A percentile compares a stretch with the other conserved stretches of the same genome.
phyloP scores from a whole-genome alignment of 179 eudicot species.

The Vitellaria paradoxa region DNA sequence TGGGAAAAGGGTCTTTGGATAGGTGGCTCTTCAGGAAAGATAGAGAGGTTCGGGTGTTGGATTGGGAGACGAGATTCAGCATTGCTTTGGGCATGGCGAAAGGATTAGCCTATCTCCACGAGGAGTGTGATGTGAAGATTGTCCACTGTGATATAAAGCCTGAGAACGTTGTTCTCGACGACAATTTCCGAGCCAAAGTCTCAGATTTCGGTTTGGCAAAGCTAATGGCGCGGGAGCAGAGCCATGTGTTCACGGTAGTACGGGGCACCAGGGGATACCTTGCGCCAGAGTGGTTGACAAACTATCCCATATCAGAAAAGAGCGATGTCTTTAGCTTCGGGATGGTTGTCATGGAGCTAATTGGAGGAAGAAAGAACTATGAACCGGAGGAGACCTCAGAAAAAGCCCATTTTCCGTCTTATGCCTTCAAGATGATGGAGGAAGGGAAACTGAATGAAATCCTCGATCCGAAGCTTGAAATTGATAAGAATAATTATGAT shows the following conservation, averaged over 20 bases:
- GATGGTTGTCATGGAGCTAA: conserved; percentile 60
- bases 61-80: conserved; percentile 55
- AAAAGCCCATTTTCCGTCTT: conserved; percentile 63
- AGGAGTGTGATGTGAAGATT: conserved; percentile 65
- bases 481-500: conserved; percentile 28
- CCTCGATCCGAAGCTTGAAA: conserved; percentile 40
- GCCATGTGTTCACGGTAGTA: conserved; percentile 57
- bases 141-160: conserved; percentile 74
- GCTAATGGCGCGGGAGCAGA: conserved; percentile 60
- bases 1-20: conserved; percentile 58
- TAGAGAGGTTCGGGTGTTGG: conserved; percentile 23
- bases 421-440: conserved; percentile 61
- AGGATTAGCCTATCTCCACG: conserved; percentile 66
- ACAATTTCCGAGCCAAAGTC: conserved; percentile 53
- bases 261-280: conserved; percentile 67
- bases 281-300: conserved; percentile 71
- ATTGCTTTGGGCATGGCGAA: conserved; percentile 59
- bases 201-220: conserved; percentile 74
- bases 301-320: conserved; percentile 64
- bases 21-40: conserved; percentile 55
- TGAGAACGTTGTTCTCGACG: conserved; percentile 63
- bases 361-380: conserved; percentile 62
- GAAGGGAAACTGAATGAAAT: conserved; percentile 44
- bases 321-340: conserved; percentile 70
- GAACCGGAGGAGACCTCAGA: conserved; percentile 42